Evolutionary conservation across 1,139 yeast genomes (phyloP).

Genomic region (Wickerhamiella pararugosa): DNA sequence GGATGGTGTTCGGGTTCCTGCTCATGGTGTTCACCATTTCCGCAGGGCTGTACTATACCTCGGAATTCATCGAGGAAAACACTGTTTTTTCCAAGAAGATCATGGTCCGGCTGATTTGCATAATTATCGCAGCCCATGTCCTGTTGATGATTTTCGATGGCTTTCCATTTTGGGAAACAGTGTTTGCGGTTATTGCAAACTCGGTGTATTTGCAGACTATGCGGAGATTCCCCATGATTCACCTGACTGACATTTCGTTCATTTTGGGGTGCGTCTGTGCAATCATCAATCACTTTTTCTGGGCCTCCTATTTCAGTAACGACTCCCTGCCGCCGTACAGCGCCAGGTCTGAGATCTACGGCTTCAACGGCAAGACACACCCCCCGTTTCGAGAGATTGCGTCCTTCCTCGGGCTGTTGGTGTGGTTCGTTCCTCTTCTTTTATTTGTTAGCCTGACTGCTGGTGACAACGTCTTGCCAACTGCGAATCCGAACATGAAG

Average conservation of each 20-base stretch:
- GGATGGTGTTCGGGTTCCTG: constrained; percentile 59
- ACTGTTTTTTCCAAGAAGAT: constrained; percentile 69
- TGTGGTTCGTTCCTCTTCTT: constrained; percentile 91
- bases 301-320: constrained; percentile 79
- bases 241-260: constrained; percentile 56
- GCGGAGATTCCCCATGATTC: constrained; percentile 69
- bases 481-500: constrained; percentile 12
- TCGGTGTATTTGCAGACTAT: constrained; percentile 62
- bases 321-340: constrained; percentile 38
- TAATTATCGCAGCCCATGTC: constrained; percentile 37
- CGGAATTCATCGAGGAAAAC: constrained; percentile 90
- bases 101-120: constrained; percentile 45
- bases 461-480: constrained; percentile 76
- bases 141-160: constrained; percentile 56
- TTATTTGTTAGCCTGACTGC: constrained; percentile 86
- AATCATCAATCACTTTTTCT: constrained; percentile 63
- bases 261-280: constrained; percentile 60
- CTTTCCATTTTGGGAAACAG: constrained; percentile 54
- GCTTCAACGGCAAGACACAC: constrained; percentile 37
- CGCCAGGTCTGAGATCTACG: constrained; percentile 21
- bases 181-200: constrained; percentile 56
- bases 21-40: constrained; percentile 59
- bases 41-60: constrained; percentile 77
- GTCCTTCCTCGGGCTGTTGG: constrained; percentile 81
- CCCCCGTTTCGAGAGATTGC: constrained; percentile 83